Conservation (phyloP, 345 rosid genomes). For the Bruguiera sexangula region DNA sequence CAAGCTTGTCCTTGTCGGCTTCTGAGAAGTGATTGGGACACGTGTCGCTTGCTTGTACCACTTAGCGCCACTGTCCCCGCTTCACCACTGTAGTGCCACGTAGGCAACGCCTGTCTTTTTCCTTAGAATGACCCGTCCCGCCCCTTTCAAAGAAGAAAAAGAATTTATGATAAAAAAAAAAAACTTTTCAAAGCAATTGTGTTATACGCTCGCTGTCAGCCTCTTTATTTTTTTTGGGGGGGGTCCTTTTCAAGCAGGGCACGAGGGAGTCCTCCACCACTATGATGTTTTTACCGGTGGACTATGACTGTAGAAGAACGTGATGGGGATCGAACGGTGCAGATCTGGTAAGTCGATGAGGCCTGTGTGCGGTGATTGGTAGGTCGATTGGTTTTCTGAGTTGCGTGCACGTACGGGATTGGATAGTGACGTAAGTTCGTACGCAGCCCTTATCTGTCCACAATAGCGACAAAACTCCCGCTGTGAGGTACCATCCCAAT, state of each 20-base stretch:
- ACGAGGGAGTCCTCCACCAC: slow-evolving; percentile 1
- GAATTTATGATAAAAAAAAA: background rate
- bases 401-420: slow-evolving; percentile 19
- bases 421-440: slow-evolving; percentile 32
- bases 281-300: background rate
- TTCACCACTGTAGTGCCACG: slow-evolving; percentile 15
- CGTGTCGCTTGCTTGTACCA: slow-evolving; percentile 22
- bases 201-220: background rate
- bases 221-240: background rate
- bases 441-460: slow-evolving; percentile 18
- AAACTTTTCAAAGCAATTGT: background rate
- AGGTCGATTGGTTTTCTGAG: background rate
- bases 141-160: background rate
- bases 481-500: slow-evolving; percentile 4
- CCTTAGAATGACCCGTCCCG: slow-evolving; percentile 7
- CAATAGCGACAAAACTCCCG: slow-evolving; percentile 24
- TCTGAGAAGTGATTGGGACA: slow-evolving; percentile 18
- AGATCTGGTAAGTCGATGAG: background rate
- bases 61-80: slow-evolving; percentile 13
- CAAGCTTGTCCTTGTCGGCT: slow-evolving; percentile 41
- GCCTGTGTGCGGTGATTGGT: background rate
- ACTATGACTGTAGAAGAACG: background rate
- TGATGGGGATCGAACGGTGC: slow-evolving; percentile 1
- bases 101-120: slow-evolving; percentile 10
- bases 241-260: slow-evolving; percentile 6